Base-by-base conservation (phyloP, 495 filamentous ascomycete species). In the Penicillium goetzii region DNA sequence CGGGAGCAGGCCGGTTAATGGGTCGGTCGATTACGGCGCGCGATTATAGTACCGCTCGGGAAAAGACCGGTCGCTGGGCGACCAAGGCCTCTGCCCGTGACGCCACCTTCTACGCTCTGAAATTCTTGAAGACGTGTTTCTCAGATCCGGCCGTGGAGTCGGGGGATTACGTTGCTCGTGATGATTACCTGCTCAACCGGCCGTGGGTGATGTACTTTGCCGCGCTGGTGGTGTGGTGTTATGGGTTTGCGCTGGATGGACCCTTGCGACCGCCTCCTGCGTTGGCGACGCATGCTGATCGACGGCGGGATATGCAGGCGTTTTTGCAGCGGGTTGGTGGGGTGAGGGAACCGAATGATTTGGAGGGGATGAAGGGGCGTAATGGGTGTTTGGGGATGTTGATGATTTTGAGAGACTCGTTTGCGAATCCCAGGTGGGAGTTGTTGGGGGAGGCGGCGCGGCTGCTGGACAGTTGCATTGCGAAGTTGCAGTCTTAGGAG, bases 201-300 rank as follows among this genome's bases (percentile, higher is more conserved):
- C 92, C 95, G 3, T 99, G 95, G 95, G 92, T 98, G n/a, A 81
- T 99, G 54, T 99, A 97, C 72, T 96, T 96, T 61, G 92, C 95
- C 2, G 86, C 89, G 3, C 81, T 98, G 45, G 93, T 97, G 30
- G 91, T 97, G 19, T 99, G 94, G 94, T 93, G 86, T 58, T 99
- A 98, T 69, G 95, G 92, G 25, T 98, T 86, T 72, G 95, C 95
- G 11, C 76, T 97, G 58, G 95, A 97, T 69, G 95, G 95, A 0
- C 83, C 92, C 0, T 83, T 90, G 57, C 74, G 80, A 21, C 70
- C 76, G 9, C 78, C 84, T 3, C 84, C 85, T 17, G 74, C 76
- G 6, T 82, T 89, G 10, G 60, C 67, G 11, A 86, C 84, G 2
- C 79, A 81, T 26, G 82, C 88, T 8, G 88, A 92, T 58, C 88